Evolutionary conservation across 164 flowering plant species (phyloP).

Genomic region (Stephania japonica): DNA sequence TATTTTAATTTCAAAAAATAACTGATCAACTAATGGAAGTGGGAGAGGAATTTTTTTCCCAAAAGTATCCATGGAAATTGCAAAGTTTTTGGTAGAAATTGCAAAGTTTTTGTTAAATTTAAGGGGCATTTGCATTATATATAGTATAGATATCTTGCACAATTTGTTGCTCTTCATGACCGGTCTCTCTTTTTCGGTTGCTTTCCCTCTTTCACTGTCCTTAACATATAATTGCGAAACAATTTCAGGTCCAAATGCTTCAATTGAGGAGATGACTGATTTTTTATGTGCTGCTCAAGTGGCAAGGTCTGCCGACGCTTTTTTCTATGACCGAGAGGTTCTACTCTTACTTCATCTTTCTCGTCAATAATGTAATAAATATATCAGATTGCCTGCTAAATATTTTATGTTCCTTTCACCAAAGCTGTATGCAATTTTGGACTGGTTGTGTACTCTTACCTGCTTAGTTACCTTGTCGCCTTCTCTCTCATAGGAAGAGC

Average conservation of each 20-base stretch:
- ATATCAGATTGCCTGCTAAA: not conserved
- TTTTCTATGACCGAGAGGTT: conserved; percentile 30
- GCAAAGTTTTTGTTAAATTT: not conserved
- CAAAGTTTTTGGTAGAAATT: not conserved
- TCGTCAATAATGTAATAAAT: too few species aligned
- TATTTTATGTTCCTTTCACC: not conserved
- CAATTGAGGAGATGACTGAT: conserved; percentile 62
- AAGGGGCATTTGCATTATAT: too few species aligned
- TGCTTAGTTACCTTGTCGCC: too few species aligned
- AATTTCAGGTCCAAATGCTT: conserved; percentile 54
- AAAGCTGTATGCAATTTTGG: not conserved
- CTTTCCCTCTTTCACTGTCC: not conserved
- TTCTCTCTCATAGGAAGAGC: conserved; percentile 1
- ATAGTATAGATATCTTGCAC: too few species aligned
- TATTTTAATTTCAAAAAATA: not conserved
- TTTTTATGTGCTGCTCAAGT: conserved; percentile 82
- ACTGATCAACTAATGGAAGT: too few species aligned
- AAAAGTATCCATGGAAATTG: too few species aligned
- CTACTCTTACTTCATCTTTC: not conserved
- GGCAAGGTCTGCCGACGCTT: conserved; percentile 51
- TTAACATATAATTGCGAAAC: not conserved
- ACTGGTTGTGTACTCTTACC: not conserved
- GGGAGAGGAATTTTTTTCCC: too few species aligned
- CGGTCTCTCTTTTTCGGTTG: not conserved
- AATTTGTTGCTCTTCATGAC: not conserved